Percentiles rank a stretch among this genome's conserved stretches.
These are phyloP conservation scores for Kurtzmaniella fragi DNA, from an alignment of 805 yeast genomes.

Conservation along the genomic window DNA sequence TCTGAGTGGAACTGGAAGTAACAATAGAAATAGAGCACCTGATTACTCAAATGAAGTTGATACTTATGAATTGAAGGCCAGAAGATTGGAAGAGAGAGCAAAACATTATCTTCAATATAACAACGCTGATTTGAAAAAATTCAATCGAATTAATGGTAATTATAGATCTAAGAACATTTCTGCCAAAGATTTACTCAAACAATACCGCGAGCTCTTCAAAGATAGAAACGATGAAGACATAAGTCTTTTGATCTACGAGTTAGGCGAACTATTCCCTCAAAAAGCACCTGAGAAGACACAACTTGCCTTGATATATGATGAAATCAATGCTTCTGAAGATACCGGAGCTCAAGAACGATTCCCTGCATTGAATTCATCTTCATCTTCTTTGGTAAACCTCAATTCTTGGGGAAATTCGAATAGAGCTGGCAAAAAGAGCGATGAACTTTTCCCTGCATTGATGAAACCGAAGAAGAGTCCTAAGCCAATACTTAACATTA, in stretches of 20 bases:
- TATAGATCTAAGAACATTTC: constrained; percentile 43
- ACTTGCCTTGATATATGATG: constrained; percentile 15
- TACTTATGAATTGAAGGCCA: constrained; percentile 44
- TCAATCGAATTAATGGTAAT: constrained; percentile 43
- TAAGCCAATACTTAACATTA: constrained; percentile 9
- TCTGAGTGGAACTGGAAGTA: constrained; percentile 10
- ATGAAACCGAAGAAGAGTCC: constrained; percentile 17
- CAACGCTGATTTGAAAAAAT: constrained; percentile 40
- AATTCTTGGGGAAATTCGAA: constrained; percentile 23
- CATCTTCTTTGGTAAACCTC: constrained; percentile 7
- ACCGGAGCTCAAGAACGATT: constrained; percentile 28
- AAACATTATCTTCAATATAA: constrained; percentile 67
- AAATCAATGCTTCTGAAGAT: constrained; percentile 21
- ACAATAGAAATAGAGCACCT: constrained; percentile 9
- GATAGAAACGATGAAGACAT: constrained; percentile 43
- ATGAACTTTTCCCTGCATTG: constrained; percentile 32
- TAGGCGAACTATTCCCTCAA: constrained; percentile 50
- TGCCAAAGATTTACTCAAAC: constrained; percentile 42
- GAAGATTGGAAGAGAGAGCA: constrained; percentile 79
- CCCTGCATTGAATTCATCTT: constrained; percentile 42
- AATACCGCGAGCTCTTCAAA: constrained; percentile 46
- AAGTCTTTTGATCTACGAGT: constrained; percentile 52
- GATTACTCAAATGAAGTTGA: constrained; percentile 26
- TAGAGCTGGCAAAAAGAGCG: constrained; percentile 5
- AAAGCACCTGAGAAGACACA: constrained; percentile 21